Conservation (phyloP, 2,329 filamentous ascomycete genomes). For the Xylariaceae sp. region DNA sequence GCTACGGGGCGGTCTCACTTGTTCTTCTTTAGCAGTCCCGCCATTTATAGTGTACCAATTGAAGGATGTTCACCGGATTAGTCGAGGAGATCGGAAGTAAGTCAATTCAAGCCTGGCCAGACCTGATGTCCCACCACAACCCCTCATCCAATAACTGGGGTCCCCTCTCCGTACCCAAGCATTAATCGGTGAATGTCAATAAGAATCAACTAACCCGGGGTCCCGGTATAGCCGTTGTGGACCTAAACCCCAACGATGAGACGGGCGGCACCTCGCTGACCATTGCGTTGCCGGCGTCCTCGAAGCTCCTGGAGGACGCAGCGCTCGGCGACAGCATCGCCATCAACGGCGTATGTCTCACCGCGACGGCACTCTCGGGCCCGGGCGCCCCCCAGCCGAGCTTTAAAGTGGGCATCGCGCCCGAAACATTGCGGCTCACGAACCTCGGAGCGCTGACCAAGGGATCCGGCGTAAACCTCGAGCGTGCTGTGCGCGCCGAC, state of each 20-base stretch:
- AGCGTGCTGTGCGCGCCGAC: constrained; percentile 83
- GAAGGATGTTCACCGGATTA: constrained; percentile 86
- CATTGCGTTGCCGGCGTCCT: constrained; percentile 64
- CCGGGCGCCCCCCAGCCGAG: constrained; percentile 30
- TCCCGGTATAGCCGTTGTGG: constrained; percentile 64
- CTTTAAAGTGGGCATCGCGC: constrained; percentile 92
- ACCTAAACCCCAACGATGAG: constrained; percentile 74
- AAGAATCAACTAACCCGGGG: constrained; percentile 22
- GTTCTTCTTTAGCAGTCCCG: not conserved
- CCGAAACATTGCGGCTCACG: constrained; percentile 91
- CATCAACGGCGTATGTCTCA: constrained; percentile 94
- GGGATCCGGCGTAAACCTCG: constrained; percentile 76
- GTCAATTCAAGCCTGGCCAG: constrained; percentile 32
- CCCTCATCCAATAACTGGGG: not conserved
- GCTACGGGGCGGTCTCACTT: not conserved
- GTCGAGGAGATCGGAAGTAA: constrained; percentile 89
- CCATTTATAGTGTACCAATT: not conserved
- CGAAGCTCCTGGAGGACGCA: constrained; percentile 75
- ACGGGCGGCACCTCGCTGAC: constrained; percentile 87
- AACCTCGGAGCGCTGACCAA: constrained; percentile 75
- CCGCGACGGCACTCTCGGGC: constrained; percentile 65
- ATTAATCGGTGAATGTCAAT: not conserved
- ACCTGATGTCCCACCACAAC: not conserved
- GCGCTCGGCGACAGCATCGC: constrained; percentile 90
- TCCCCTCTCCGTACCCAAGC: not conserved